Conservation (phyloP, 2,329 filamentous ascomycete species). For the Pseudogymnoascus sp. region DNA sequence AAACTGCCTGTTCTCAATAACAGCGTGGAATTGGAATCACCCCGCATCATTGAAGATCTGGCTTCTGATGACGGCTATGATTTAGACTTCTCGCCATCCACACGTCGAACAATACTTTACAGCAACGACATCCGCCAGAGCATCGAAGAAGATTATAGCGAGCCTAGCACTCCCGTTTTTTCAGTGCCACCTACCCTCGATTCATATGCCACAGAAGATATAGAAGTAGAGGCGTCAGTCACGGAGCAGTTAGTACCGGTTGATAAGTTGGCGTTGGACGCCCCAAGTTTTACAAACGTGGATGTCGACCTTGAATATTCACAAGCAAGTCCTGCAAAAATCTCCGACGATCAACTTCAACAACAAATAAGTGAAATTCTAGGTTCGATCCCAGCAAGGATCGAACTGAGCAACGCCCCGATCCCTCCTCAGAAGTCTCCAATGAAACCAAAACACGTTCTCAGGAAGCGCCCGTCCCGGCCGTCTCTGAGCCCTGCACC, state of each 20-base stretch:
- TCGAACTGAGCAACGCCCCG: constrained; percentile 41
- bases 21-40: not conserved
- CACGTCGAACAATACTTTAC: not conserved
- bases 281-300: constrained; percentile 22
- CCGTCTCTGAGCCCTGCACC: constrained; percentile 26
- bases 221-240: not conserved
- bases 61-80: not conserved
- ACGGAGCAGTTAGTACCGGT: not conserved
- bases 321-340: constrained; percentile 21
- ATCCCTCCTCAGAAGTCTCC: constrained; percentile 22
- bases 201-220: not conserved
- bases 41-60: constrained; percentile 1
- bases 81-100: constrained; percentile 5
- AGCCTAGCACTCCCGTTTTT: not conserved
- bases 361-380: constrained; percentile 74
- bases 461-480: constrained; percentile 19
- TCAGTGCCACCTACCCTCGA: not conserved
- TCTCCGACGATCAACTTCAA: constrained; percentile 58
- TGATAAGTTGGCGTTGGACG: constrained; percentile 17
- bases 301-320: constrained; percentile 19
- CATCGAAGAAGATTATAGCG: not conserved
- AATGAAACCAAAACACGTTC: not conserved
- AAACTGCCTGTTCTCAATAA: constrained; percentile 9
- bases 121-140: constrained; percentile 1
- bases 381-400: constrained; percentile 67